Conservation (phyloP, 2,329 filamentous ascomycete genomes). For the Didymella keratinophila region DNA sequence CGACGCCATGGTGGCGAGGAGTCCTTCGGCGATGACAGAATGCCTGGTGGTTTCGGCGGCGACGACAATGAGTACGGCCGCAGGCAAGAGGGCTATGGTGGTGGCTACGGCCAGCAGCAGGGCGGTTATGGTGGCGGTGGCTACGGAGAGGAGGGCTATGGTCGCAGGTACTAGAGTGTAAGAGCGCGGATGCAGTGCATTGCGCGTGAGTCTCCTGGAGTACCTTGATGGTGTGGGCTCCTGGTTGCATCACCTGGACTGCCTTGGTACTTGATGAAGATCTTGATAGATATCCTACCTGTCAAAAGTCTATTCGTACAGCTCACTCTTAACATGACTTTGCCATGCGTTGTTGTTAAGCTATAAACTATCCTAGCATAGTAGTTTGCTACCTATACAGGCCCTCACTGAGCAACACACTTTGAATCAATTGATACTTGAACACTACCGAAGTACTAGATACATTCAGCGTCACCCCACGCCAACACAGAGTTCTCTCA, state of each 20-base stretch:
- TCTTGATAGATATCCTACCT: neutral
- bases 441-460: too few species aligned
- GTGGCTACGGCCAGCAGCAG: constrained; percentile 26
- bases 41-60: constrained; percentile 27
- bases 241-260: neutral
- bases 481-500: too few species aligned
- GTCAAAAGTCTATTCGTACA: neutral
- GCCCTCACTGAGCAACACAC: too few species aligned
- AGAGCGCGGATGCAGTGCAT: neutral
- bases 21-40: constrained; percentile 23
- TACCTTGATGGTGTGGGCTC: constrained; percentile 10
- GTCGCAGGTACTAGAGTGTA: constrained; percentile 23
- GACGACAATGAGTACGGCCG: constrained; percentile 20
- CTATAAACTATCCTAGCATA: neutral
- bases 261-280: neutral
- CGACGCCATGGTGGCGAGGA: constrained; percentile 18
- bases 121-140: constrained; percentile 2
- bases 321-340: neutral
- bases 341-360: neutral
- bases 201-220: neutral
- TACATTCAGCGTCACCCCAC: too few species aligned
- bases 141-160: constrained; percentile 24
- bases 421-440: too few species aligned
- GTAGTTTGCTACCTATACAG: too few species aligned
- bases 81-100: constrained; percentile 11